Evolutionary conservation across 1,139 yeast genomes (phyloP).

Genomic region (Diutina catenulata): DNA sequence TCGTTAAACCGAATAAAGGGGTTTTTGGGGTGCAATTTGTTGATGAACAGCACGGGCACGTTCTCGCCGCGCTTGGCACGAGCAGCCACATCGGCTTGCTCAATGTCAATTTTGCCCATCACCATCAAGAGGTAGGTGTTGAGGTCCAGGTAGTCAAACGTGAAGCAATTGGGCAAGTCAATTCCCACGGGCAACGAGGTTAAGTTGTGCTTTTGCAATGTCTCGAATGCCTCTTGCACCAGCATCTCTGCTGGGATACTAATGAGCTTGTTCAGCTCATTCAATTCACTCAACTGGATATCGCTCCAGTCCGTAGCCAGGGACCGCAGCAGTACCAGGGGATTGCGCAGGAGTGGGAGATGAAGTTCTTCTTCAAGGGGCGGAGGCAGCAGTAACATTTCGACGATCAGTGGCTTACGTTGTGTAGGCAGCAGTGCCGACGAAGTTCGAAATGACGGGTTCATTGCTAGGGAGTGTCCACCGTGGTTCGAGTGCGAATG

Average conservation of each 20-base stretch:
- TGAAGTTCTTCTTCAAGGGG: slow-evolving; percentile 24
- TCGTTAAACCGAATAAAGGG: slow-evolving; percentile 72
- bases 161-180: slow-evolving; percentile 50
- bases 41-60: slow-evolving; percentile 73
- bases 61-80: slow-evolving; percentile 54
- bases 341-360: background rate
- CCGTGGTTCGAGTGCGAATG: background rate
- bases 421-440: slow-evolving; percentile 6
- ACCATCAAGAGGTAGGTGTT: slow-evolving; percentile 72
- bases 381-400: slow-evolving; percentile 75
- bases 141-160: slow-evolving; percentile 87
- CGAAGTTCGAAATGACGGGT: slow-evolving; percentile 9
- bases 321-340: slow-evolving; percentile 5
- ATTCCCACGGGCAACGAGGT: slow-evolving; percentile 73
- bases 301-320: slow-evolving; percentile 56
- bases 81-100: slow-evolving; percentile 17
- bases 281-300: slow-evolving; percentile 56
- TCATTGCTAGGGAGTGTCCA: background rate
- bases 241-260: slow-evolving; percentile 50
- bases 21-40: slow-evolving; percentile 71
- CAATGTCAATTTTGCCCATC: slow-evolving; percentile 46
- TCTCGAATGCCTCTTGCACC: slow-evolving; percentile 81
- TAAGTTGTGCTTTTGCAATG: slow-evolving; percentile 55
- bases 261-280: slow-evolving; percentile 68
- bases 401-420: slow-evolving; percentile 72